Evolutionary conservation across 1,139 yeast genomes (phyloP).

Genomic region (Candida tropicalis): DNA sequence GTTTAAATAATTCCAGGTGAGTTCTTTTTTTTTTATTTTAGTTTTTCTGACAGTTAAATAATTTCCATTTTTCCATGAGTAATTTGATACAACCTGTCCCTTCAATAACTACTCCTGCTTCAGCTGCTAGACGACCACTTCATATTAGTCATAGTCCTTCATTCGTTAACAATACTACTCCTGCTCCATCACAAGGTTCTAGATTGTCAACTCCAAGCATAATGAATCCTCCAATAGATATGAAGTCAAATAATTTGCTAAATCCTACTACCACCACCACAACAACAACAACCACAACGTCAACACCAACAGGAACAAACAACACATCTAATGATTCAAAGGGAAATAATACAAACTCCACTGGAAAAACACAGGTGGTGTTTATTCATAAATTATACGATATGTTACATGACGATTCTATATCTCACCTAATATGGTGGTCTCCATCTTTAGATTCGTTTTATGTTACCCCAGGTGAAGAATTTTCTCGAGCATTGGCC

Average conservation of each 20-base stretch:
- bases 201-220: neutral
- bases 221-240: constrained; percentile 6
- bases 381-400: constrained; percentile 66
- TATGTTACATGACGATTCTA: constrained; percentile 57
- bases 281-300: neutral
- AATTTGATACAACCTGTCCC: constrained; percentile 6
- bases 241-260: constrained; percentile 3
- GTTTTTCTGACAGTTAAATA: constrained; percentile 1
- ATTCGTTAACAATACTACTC: constrained; percentile 1
- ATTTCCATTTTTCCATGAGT: constrained; percentile 5
- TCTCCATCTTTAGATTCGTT: constrained; percentile 39
- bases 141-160: constrained; percentile 2
- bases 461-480: constrained; percentile 52
- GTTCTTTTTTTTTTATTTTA: neutral
- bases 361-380: constrained; percentile 51
- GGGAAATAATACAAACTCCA: constrained; percentile 5
- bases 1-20: neutral
- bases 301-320: neutral
- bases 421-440: constrained; percentile 54
- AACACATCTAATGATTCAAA: neutral
- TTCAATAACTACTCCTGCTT: constrained; percentile 1
- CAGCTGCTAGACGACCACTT: neutral
- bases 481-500: constrained; percentile 62
- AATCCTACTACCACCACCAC: constrained; percentile 3
- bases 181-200: neutral